phyloP scores from a whole-genome alignment of 1,284 basidiomycete genomes.

The Boletellus dicymbophilus region DNA sequence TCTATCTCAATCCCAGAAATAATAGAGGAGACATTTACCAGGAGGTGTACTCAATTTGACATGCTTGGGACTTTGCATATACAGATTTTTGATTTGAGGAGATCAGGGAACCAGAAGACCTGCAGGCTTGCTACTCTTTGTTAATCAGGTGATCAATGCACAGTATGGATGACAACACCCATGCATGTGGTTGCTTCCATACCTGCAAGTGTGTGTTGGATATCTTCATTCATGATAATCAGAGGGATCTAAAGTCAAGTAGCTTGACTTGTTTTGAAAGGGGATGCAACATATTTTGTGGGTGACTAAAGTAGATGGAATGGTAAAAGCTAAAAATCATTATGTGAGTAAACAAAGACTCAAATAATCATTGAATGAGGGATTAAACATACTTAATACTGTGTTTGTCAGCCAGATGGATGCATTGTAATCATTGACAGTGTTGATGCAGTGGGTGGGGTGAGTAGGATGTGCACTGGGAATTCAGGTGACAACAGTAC shows the following conservation, averaged over 20 bases:
- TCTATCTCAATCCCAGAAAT: conserved; percentile 5
- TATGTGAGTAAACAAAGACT: no score
- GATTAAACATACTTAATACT: conserved; percentile 22
- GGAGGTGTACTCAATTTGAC: not conserved
- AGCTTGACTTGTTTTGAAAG: not conserved
- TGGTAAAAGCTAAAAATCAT: conserved; percentile 15
- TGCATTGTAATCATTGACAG: conserved; percentile 9
- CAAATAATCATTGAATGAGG: not conserved
- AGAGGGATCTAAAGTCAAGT: not conserved
- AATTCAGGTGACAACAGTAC: not conserved
- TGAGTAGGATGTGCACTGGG: not conserved
- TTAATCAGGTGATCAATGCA: not conserved
- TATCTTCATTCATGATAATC: not conserved
- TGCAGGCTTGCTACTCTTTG: not conserved
- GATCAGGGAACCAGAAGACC: not conserved
- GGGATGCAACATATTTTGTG: conserved; percentile 11
- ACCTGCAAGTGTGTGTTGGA: not conserved
- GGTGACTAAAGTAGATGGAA: conserved; percentile 18
- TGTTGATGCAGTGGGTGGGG: conserved; percentile 17
- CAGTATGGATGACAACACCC: not conserved
- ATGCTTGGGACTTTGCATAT: not conserved
- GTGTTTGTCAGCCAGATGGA: conserved; percentile 16
- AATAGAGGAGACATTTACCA: conserved; percentile 4
- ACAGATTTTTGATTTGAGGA: not conserved
- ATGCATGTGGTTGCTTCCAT: not conserved